Evolutionary conservation across 305 asterid genomes (phyloP), one percentile per base, ranked within the genome.

Genomic region (Rubia tinctorum): DNA sequence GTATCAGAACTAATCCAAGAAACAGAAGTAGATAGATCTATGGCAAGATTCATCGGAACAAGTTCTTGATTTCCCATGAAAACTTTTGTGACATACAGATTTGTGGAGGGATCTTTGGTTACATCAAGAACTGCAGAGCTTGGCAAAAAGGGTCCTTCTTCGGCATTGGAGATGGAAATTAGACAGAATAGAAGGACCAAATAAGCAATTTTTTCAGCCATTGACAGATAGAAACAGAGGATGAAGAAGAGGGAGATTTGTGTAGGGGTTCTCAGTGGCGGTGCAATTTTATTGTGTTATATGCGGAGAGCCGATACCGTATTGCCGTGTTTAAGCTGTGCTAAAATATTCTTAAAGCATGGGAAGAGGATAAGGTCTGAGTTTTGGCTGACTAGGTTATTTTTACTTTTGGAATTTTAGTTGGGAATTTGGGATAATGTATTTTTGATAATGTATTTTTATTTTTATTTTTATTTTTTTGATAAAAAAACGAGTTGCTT

Each of bases 21-120:
- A 79, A 77, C 76, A 12, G 86, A 85, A 76, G 86, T 84, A 40
- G 82, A 80, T 6, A 93, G 84, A 83, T 93, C 90, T 61, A 93
- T 80, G 1, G 82, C 90, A 14, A 93, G 88, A 15, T 85, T 74
- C 53, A 77, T 30, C 0, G 90, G 84, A 44, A 69, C 68, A 12
- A 64, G 85, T 67, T 66, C 81, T 71, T 68, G 73, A 77, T 78
- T 72, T 5, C 87, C 89, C 75, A 84, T 78, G 79, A 56, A 76
- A 11, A 89, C 69, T 47, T 58, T 73, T 61, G 98, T 79, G 3
- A 89, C 78, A 58, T 93, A 93, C 11, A 86, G 93, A 45, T 80
- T 88, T 20, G 95, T 80, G 7, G 89, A 68, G 7, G 68, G 23
- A 73, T 93, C 98, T 79, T 93, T 93, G 0, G 76, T 58, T 20